Evolutionary conservation across 257 asterid species (phyloP), one percentile per base, ranked within the genome.

Genomic region (Plantago ovata): DNA sequence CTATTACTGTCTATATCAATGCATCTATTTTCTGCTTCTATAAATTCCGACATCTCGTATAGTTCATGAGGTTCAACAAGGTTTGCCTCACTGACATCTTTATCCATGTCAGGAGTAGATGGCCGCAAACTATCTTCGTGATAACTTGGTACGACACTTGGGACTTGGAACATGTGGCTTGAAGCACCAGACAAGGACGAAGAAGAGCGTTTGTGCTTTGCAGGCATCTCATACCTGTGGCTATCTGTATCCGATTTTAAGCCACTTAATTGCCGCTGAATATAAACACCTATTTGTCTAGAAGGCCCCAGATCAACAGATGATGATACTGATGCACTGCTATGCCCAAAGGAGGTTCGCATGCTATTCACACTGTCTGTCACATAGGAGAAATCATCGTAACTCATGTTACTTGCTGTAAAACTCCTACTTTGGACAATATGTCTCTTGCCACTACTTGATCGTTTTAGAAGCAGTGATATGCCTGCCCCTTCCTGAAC

Each of bases 171-270:
- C 22, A 71, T 78, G 64, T 68, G 81, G 69, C 75, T 77, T 54
- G 91, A 80, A 64, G 81, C 77, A 70, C 89, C 94, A 71, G 98
- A 87, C 58, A 87, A 20, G 22, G 92, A 92, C 5, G 98, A 88
- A 59, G 28, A 49, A 11, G 98, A 81, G 66, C 83, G 74, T 58
- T 82, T 84, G 79, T 83, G 93, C 74, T 80, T 83, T 64, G 69
- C 38, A 44, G 77, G 66, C 38, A 52, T 54, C 60, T 84, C 96
- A 62, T 72, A 67, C 68, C 77, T 75, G 72, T 79, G 77, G 71
- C 64, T 87, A 66, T 83, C 98, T 20, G 48, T 45, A 52, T 91
- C 98, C 39, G 81, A 72, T 62, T 78, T 93, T 50, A 72, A 71
- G 64, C 93, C 84, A 79, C 93, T 84, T 60, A 66, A 32, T 73